Conservation (phyloP, 2,329 filamentous ascomycete species). For the Penicillium concentricum region DNA sequence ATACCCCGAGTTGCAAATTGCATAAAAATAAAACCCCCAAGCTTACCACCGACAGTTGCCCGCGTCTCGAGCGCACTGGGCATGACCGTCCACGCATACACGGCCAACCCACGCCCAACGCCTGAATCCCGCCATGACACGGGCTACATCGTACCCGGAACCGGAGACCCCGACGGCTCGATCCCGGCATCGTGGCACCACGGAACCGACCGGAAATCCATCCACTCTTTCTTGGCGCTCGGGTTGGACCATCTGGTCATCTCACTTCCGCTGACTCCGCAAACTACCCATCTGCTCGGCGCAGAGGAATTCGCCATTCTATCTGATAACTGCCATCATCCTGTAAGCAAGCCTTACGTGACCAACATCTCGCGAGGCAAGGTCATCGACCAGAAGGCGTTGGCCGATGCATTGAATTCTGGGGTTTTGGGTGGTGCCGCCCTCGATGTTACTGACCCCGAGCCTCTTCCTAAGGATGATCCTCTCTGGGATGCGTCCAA, state of each 20-base stretch:
- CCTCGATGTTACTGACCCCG: slow-evolving; percentile 76
- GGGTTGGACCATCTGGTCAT: slow-evolving; percentile 59
- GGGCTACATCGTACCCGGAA: slow-evolving; percentile 67
- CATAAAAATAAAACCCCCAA: neutral
- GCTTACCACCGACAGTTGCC: slow-evolving; percentile 42
- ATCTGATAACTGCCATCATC: slow-evolving; percentile 27
- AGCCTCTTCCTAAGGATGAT: slow-evolving; percentile 68
- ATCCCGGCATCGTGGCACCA: slow-evolving; percentile 59
- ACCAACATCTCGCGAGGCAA: slow-evolving; percentile 70
- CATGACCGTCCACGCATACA: slow-evolving; percentile 73
- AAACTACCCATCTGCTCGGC: slow-evolving; percentile 57
- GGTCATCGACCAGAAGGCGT: slow-evolving; percentile 60
- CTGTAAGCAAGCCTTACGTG: slow-evolving; percentile 56
- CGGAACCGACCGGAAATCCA: slow-evolving; percentile 51
- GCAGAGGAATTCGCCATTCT: slow-evolving; percentile 57
- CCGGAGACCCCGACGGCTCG: slow-evolving; percentile 58
- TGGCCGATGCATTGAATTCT: slow-evolving; percentile 60
- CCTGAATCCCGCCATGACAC: slow-evolving; percentile 63
- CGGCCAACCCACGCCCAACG: slow-evolving; percentile 66
- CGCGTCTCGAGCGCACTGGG: slow-evolving; percentile 64
- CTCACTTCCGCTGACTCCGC: slow-evolving; percentile 55
- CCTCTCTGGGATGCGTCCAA: slow-evolving; percentile 70
- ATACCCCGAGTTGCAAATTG: neutral
- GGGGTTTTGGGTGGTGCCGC: slow-evolving; percentile 65
- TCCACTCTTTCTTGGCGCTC: slow-evolving; percentile 55